These are phyloP conservation scores for Acanthamoeba royreba DNA, from an alignment of 208 protist species.

Conservation along the genomic window DNA sequence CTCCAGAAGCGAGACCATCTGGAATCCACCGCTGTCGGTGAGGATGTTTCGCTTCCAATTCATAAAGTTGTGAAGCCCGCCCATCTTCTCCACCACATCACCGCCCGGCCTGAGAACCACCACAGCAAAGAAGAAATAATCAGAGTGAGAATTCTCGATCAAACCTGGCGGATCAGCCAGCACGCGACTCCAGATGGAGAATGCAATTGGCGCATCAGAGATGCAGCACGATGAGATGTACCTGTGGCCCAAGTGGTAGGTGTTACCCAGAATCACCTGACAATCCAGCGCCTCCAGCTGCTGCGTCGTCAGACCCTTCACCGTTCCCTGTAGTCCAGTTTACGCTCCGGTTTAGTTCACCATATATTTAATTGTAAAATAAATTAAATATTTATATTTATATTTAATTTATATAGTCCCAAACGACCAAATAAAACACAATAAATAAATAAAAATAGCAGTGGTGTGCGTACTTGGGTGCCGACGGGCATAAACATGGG, in stretches of 20 bases:
- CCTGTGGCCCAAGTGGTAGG: constrained; percentile 95
- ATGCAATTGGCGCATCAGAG: neutral
- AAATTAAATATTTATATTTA: neutral
- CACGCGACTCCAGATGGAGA: too few relatives aligned
- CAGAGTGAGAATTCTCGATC: neutral
- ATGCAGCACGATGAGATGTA: neutral
- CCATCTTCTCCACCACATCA: constrained; percentile 85
- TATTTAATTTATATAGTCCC: neutral
- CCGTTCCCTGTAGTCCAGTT: constrained; percentile 83
- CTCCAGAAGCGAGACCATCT: constrained; percentile 97
- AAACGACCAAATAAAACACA: neutral
- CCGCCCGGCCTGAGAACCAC: constrained; percentile 20
- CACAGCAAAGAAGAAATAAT: neutral
- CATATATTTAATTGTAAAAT: neutral
- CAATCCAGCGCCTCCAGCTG: constrained; percentile 89
- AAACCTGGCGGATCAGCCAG: too few relatives aligned
- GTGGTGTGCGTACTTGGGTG: constrained; percentile 80
- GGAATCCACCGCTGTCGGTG: constrained; percentile 94
- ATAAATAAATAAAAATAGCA: neutral
- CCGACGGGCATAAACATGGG: constrained; percentile 98
- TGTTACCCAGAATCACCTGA: constrained; percentile 97
- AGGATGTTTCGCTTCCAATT: constrained; percentile 94
- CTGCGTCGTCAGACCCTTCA: constrained; percentile 93
- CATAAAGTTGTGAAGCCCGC: constrained; percentile 96
- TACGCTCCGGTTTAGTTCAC: too few relatives aligned